These are phyloP conservation scores for Xylaria sp. DNA, from an alignment of 495 filamentous ascomycete genomes.

Conservation along the genomic window DNA sequence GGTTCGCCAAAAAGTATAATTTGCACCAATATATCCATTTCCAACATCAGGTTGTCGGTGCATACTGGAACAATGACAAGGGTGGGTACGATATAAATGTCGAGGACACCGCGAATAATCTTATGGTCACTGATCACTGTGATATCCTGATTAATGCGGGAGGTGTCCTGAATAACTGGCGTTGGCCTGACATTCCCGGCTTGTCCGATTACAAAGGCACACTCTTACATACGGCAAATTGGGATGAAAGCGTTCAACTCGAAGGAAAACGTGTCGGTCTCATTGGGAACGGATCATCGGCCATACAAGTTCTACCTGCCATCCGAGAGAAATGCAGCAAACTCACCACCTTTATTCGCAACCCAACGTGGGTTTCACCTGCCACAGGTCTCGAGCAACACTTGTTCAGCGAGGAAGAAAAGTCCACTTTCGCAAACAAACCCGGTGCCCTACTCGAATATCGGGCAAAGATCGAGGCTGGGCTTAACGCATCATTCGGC, in stretches of 20 bases:
- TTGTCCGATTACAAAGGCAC: conserved; percentile 50
- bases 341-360: conserved; percentile 54
- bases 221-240: conserved; percentile 59
- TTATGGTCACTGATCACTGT: conserved; percentile 35
- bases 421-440: conserved; percentile 42
- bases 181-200: conserved; percentile 57
- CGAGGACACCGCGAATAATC: conserved; percentile 32
- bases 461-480: conserved; percentile 48
- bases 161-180: conserved; percentile 49
- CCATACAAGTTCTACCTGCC: conserved; percentile 60
- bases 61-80: conserved; percentile 38
- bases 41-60: conserved; percentile 40
- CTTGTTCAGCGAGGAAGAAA: conserved; percentile 45
- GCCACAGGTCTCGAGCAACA: conserved; percentile 49
- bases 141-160: conserved; percentile 36
- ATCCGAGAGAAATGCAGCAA: conserved; percentile 47
- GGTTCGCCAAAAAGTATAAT: conserved; percentile 42
- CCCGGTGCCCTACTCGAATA: conserved; percentile 46
- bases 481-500: conserved; percentile 55
- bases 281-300: conserved; percentile 47
- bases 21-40: conserved; percentile 44
- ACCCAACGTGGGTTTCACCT: conserved; percentile 65
- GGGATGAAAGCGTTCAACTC: conserved; percentile 55
- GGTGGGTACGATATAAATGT: conserved; percentile 44
- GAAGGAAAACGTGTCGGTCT: conserved; percentile 55